phyloP scores from a whole-genome alignment of 1,284 basidiomycete species.

The Malassezia sp. region DNA sequence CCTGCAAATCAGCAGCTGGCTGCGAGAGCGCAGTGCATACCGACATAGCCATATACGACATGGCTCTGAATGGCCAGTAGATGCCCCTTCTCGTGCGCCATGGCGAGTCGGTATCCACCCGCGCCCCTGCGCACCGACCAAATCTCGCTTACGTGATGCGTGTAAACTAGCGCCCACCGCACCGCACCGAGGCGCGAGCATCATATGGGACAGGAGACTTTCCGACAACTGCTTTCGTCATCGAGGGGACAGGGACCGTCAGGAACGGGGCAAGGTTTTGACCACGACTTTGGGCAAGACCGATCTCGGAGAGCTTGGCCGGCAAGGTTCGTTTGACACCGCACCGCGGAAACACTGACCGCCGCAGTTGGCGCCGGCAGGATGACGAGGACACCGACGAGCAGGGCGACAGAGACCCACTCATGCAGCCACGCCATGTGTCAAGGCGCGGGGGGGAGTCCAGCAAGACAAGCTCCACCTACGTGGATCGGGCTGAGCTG shows the following conservation, averaged over 20 bases:
- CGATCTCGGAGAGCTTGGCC: no score
- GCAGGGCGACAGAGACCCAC: neutral
- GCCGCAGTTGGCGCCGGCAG: no score
- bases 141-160: neutral
- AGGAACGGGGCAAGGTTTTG: neutral
- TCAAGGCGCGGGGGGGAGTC: neutral
- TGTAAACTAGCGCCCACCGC: neutral
- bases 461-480: slow-evolving; percentile 4
- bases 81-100: slow-evolving; percentile 3
- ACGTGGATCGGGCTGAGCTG: slow-evolving; percentile 24
- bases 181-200: no score
- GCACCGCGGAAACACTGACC: no score
- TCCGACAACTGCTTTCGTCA: slow-evolving; percentile 24
- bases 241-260: neutral
- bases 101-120: neutral
- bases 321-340: no score
- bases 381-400: no score
- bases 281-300: neutral
- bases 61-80: slow-evolving; percentile 69
- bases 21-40: slow-evolving; percentile 53
- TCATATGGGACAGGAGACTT: slow-evolving; percentile 40
- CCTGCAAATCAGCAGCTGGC: slow-evolving; percentile 50
- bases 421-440: neutral
- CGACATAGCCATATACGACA: slow-evolving; percentile 90
- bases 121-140: neutral